Conservation (phyloP, 2,329 filamentous ascomycete species). For the Neofusicoccum umdonicola region DNA sequence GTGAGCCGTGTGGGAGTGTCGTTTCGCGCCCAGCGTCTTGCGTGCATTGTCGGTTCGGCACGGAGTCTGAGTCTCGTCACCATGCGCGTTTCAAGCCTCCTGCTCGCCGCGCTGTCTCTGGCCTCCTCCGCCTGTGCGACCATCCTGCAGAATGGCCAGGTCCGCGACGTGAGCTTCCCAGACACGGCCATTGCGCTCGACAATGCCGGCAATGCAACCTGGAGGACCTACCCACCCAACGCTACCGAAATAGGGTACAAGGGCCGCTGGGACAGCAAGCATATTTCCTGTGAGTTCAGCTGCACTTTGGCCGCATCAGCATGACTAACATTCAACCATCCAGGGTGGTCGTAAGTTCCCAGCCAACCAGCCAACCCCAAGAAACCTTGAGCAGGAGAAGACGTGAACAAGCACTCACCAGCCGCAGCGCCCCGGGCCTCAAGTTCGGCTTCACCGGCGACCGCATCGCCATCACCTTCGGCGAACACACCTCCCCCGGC, state of each 20-base stretch:
- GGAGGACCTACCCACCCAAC: slow-evolving; percentile 52
- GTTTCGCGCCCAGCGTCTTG: no score
- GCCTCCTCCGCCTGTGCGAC: slow-evolving; percentile 31
- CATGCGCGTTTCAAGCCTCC: slow-evolving; percentile 6
- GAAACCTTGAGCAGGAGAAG: background rate
- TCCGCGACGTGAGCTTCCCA: slow-evolving; percentile 38
- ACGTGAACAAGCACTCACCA: slow-evolving; percentile 27
- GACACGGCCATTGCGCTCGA: slow-evolving; percentile 31
- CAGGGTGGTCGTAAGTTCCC: slow-evolving; percentile 54
- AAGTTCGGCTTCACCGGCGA: slow-evolving; percentile 57
- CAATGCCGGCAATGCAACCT: slow-evolving; percentile 34
- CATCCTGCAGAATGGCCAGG: slow-evolving; percentile 45
- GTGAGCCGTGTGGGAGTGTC: background rate
- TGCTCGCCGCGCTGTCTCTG: slow-evolving; percentile 15
- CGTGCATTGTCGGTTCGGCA: background rate
- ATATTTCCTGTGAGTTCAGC: slow-evolving; percentile 51
- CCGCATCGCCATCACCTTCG: slow-evolving; percentile 54
- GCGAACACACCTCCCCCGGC: slow-evolving; percentile 48
- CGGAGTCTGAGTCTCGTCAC: background rate
- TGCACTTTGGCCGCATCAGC: background rate
- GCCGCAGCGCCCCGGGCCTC: slow-evolving; percentile 48
- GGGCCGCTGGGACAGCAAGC: slow-evolving; percentile 60
- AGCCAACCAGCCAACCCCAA: background rate
- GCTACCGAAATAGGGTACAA: slow-evolving; percentile 59
- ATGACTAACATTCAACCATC: background rate